These are phyloP conservation scores for Trichoderma parareesei DNA, from an alignment of 495 filamentous ascomycete species.

Conservation along the genomic window DNA sequence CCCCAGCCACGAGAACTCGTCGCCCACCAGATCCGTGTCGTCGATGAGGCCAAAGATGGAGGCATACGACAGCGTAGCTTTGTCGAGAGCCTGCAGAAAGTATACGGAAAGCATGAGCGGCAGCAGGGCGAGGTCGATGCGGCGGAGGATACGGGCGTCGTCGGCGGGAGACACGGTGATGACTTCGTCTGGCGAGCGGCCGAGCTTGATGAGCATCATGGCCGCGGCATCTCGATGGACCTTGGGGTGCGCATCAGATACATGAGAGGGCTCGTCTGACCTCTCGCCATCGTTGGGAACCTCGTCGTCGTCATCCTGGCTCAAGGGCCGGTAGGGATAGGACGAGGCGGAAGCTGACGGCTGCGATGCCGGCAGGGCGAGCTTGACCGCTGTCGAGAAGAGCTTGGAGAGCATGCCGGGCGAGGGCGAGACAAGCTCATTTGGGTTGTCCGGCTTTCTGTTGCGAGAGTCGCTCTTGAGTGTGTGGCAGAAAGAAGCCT, in stretches of 20 bases:
- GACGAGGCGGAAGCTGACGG: neutral
- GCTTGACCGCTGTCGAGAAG: slow-evolving; percentile 4
- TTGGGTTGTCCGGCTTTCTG: no score
- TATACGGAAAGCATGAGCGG: slow-evolving; percentile 44
- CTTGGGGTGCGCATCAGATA: slow-evolving; percentile 20
- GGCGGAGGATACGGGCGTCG: slow-evolving; percentile 21
- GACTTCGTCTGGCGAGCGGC: slow-evolving; percentile 1
- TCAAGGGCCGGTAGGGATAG: slow-evolving; percentile 3
- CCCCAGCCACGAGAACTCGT: slow-evolving; percentile 42
- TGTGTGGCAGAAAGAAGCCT: no score
- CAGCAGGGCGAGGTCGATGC: slow-evolving; percentile 41
- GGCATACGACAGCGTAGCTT: slow-evolving; percentile 41
- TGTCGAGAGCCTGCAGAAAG: slow-evolving; percentile 49
- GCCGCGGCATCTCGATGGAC: neutral
- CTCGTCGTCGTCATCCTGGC: neutral
- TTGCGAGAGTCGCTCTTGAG: no score
- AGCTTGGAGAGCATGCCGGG: slow-evolving; percentile 1
- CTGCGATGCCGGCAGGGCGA: slow-evolving; percentile 1
- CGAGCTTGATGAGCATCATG: slow-evolving; percentile 7
- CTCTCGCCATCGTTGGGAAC: neutral
- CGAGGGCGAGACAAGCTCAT: no score
- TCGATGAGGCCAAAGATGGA: slow-evolving; percentile 48
- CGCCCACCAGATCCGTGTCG: slow-evolving; percentile 39
- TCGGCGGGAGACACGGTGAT: slow-evolving; percentile 3
- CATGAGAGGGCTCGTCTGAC: slow-evolving; percentile 20